Evolutionary conservation across 2,329 filamentous ascomycete genomes (phyloP), one percentile per base, ranked within the genome.

Genomic region (Waltergamsia citrina): DNA sequence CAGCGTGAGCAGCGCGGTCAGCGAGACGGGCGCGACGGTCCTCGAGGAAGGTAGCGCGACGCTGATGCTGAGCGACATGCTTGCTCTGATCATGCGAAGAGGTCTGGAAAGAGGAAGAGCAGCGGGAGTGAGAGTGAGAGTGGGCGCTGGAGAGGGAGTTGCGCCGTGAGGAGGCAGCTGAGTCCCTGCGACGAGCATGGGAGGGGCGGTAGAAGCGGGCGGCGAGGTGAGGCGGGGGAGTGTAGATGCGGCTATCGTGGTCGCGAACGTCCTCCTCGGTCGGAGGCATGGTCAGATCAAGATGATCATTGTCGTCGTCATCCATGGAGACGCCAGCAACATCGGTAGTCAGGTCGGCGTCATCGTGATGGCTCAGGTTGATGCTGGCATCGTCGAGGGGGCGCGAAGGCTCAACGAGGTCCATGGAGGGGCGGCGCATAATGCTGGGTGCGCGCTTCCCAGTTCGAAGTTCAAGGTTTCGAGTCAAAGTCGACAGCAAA

Each of bases 141-240:
- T 85, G 81, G 17, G 69, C 75, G 2, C 83, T 88, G 4, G 83
- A 86, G 20, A 87, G 73, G 37, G 82, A 87, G 58, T 86, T 87
- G 41, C 83, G 78, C 43, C 83, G 79, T 20, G 83, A 87, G 2
- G 83, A 87, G 17, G 82, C 75, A 11, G 83, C 81, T 17, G 83
- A 87, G 37, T 80, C 79, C 54, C 81, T 84, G 46, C 80, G 78
- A 44, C 81, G 77, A 41, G 67, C 71, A 43, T 76, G 75, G 5
- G 67, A 73, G 23, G 71, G 73, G 40, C 78, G 72, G 57, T 84
- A 84, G 63, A 90, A 85, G 42, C 83, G 81, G 35, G 82, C 82
- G 46, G 82, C 82, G 50, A 88, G 81, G 50, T 78, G 81, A 20
- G 83, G 78, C 34, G 84, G 84, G 29, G 82, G 83, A 34, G 77